A percentile compares a stretch with the other conserved stretches of the same genome.
Conservation (phyloP, 2,329 filamentous ascomycete genomes). For the Ramichloridium luteum region DNA sequence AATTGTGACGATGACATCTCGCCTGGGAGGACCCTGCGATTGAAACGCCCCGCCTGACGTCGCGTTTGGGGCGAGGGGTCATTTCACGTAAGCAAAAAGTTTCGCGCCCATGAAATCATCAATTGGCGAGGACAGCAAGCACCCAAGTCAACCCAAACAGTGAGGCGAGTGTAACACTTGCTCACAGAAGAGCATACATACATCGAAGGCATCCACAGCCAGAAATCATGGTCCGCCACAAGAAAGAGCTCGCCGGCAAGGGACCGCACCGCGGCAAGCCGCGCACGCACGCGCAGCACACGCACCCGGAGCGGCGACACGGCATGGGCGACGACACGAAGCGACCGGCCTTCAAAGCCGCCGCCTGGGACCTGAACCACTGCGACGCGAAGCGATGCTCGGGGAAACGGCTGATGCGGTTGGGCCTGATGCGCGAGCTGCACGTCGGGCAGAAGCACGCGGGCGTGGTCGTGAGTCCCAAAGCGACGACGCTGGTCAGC, state of each 20-base stretch:
- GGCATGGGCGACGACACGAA: slow-evolving; percentile 17
- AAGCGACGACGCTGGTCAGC: slow-evolving; percentile 74
- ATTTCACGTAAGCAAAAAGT: too few species aligned
- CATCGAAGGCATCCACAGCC: too few species aligned
- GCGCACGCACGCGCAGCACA: slow-evolving; percentile 22
- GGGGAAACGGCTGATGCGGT: slow-evolving; percentile 83
- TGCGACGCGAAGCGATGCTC: slow-evolving; percentile 96
- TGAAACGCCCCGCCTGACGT: too few species aligned
- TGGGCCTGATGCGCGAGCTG: slow-evolving; percentile 86
- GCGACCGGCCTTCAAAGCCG: slow-evolving; percentile 66
- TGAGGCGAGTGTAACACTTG: too few species aligned
- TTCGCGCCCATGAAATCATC: too few species aligned
- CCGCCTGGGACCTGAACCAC: slow-evolving; percentile 95
- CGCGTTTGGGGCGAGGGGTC: too few species aligned
- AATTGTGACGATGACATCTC: too few species aligned
- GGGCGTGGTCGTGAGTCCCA: slow-evolving; percentile 89
- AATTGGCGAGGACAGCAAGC: too few species aligned
- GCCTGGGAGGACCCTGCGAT: too few species aligned
- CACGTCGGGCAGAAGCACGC: slow-evolving; percentile 83
- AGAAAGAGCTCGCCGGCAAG: slow-evolving; percentile 70
- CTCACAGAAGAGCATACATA: too few species aligned
- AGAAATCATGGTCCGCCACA: slow-evolving; percentile 73
- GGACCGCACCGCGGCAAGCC: slow-evolving; percentile 51
- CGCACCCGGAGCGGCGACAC: slow-evolving; percentile 18
- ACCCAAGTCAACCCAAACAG: too few species aligned